phyloP scores from a whole-genome alignment of 2,329 filamentous ascomycete genomes.

The Plenodomus biglobosus region DNA sequence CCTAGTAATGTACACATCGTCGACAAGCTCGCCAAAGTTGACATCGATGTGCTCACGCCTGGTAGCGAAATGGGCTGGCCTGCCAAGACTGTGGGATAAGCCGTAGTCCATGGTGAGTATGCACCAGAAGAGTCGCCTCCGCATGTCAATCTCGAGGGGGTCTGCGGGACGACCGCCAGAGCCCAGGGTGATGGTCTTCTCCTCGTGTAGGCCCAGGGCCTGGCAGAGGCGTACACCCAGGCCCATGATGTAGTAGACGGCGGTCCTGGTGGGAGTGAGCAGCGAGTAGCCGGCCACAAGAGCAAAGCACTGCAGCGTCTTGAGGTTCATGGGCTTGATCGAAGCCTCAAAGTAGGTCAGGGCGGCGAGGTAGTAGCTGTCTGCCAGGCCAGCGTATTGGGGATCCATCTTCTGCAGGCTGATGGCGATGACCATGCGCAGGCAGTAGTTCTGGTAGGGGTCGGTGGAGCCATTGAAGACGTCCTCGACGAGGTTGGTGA shows the following conservation, averaged over 20 bases:
- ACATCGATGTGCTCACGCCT: slow-evolving; percentile 82
- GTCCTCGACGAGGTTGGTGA: slow-evolving; percentile 73
- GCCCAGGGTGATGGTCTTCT: slow-evolving; percentile 76
- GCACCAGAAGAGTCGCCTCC: slow-evolving; percentile 84
- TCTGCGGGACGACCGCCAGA: slow-evolving; percentile 63
- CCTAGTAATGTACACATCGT: slow-evolving; percentile 79
- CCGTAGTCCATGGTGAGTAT: slow-evolving; percentile 86
- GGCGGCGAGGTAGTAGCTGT: slow-evolving; percentile 91
- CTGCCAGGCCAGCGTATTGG: slow-evolving; percentile 87
- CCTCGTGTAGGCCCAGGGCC: slow-evolving; percentile 82
- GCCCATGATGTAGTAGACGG: slow-evolving; percentile 90
- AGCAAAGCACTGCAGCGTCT: slow-evolving; percentile 84
- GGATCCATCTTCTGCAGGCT: slow-evolving; percentile 89
- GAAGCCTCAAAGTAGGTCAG: slow-evolving; percentile 81
- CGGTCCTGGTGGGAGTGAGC: slow-evolving; percentile 85
- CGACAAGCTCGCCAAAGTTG: slow-evolving; percentile 76
- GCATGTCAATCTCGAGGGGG: slow-evolving; percentile 81
- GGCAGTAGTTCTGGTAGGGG: slow-evolving; percentile 81
- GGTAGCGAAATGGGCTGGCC: slow-evolving; percentile 82
- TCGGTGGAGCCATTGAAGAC: slow-evolving; percentile 77
- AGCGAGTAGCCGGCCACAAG: slow-evolving; percentile 90
- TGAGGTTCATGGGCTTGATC: slow-evolving; percentile 83
- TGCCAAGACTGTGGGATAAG: slow-evolving; percentile 81
- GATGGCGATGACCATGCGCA: slow-evolving; percentile 91
- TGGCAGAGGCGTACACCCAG: slow-evolving; percentile 86